Conservation (phyloP, 2,329 filamentous ascomycete species). For the Raffaelea ambrosiae region DNA sequence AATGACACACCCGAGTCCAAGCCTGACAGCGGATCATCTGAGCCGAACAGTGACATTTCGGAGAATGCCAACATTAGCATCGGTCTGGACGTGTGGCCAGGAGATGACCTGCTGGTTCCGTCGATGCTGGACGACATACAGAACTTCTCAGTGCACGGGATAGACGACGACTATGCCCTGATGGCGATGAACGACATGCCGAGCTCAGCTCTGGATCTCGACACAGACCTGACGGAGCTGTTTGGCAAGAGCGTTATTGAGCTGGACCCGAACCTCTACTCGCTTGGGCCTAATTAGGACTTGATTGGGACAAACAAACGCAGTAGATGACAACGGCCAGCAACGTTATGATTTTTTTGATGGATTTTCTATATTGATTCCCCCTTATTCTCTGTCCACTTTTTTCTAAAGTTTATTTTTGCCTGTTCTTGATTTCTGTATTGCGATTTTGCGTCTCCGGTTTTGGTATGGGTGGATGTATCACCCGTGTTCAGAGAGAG, state of each 20-base stretch:
- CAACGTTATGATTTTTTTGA: conserved; percentile 1
- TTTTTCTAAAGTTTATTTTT: neutral
- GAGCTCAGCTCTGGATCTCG: neutral
- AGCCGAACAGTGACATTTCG: conserved; percentile 54
- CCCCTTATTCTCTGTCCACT: too few relatives aligned
- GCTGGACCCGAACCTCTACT: conserved; percentile 38
- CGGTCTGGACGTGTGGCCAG: conserved; percentile 35
- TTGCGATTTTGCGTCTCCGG: too few relatives aligned
- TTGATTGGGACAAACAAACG: conserved; percentile 14
- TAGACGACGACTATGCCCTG: conserved; percentile 9
- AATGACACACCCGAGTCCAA: conserved; percentile 58
- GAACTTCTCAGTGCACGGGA: conserved; percentile 24
- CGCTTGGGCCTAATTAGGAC: conserved; percentile 17
- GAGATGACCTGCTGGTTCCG: conserved; percentile 35
- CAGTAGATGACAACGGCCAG: neutral
- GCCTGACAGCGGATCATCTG: conserved; percentile 49
- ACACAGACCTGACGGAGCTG: conserved; percentile 33
- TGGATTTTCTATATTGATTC: neutral
- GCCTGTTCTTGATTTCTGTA: neutral
- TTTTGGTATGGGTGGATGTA: too few relatives aligned
- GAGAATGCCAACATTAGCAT: conserved; percentile 47
- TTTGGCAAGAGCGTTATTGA: conserved; percentile 42
- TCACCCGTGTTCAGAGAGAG: too few relatives aligned
- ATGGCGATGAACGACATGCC: conserved; percentile 31
- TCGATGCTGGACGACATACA: conserved; percentile 31